These are phyloP conservation scores for Combretum micranthum DNA, from an alignment of 345 rosid species.

Conservation along the genomic window DNA sequence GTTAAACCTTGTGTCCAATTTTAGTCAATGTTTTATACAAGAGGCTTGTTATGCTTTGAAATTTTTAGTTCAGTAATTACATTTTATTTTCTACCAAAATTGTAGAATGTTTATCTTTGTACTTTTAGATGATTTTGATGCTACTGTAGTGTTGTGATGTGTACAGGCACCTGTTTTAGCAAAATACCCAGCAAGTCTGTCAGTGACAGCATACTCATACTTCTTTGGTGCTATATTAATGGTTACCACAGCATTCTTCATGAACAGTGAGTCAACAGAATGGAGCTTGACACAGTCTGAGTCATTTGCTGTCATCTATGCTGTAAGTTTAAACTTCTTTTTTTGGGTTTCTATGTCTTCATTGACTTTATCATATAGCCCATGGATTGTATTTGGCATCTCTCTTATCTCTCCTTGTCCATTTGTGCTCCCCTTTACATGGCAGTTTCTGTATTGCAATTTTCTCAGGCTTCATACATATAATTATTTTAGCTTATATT, in stretches of 20 bases:
- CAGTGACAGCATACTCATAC: constrained; percentile 79
- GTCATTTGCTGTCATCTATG: constrained; percentile 73
- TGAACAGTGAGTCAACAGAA: constrained; percentile 58
- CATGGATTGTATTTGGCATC: neutral
- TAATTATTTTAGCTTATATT: neutral
- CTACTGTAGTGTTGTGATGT: constrained; percentile 8
- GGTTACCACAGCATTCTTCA: constrained; percentile 60
- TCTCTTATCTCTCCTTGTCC: neutral
- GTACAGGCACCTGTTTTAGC: constrained; percentile 76
- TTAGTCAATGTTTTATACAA: too few species aligned
- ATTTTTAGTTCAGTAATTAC: too few species aligned
- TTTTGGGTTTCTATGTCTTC: neutral
- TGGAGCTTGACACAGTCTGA: constrained; percentile 84
- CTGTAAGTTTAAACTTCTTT: constrained; percentile 52
- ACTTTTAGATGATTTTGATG: constrained; percentile 4
- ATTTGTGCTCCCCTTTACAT: too few species aligned
- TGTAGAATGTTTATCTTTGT: too few species aligned
- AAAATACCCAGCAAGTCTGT: constrained; percentile 79
- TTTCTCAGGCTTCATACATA: too few species aligned
- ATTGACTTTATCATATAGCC: too few species aligned
- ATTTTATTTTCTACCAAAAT: too few species aligned
- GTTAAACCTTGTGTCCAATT: too few species aligned
- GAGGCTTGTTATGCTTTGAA: too few species aligned
- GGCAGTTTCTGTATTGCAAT: too few species aligned
- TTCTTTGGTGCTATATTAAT: constrained; percentile 68